Percentiles rank a stretch among this genome's conserved stretches.
phyloP scores from a whole-genome alignment of 2,329 filamentous ascomycete genomes.

The Alternaria infectoria region DNA sequence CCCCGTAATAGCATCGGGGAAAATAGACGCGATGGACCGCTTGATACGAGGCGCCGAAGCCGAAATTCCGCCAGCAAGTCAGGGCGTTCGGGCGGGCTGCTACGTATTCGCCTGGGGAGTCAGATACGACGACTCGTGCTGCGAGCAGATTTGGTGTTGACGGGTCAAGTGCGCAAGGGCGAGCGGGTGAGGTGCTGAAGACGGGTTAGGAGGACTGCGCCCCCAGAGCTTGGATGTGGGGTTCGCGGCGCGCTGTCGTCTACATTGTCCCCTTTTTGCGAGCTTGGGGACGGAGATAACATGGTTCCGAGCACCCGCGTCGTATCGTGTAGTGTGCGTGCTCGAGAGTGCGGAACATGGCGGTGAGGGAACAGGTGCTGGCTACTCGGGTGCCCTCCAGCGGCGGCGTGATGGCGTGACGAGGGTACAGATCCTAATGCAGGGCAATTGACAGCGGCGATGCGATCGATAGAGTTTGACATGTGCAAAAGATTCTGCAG shows the following conservation, averaged over 20 bases:
- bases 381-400: conserved; percentile 5
- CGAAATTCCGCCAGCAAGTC: conserved; percentile 7
- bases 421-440: conserved; percentile 12
- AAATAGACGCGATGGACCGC: conserved; percentile 9
- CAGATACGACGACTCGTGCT: conserved; percentile 3
- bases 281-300: conserved; percentile 3
- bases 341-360: conserved; percentile 2
- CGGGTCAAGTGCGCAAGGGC: not conserved
- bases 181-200: conserved; percentile 7
- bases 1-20: conserved; percentile 11
- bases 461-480: conserved; percentile 4
- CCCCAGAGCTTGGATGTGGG: conserved; percentile 17
- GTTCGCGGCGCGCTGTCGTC: conserved; percentile 5
- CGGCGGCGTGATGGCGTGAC: conserved; percentile 18
- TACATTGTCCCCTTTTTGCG: conserved; percentile 5
- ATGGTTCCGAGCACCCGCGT: not conserved
- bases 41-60: conserved; percentile 9
- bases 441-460: conserved; percentile 6
- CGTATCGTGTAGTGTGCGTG: not conserved
- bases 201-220: conserved; percentile 9
- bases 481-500: not conserved
- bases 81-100: conserved; percentile 1
- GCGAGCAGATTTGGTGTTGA: conserved; percentile 1
- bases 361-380: conserved; percentile 12
- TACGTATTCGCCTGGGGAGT: conserved; percentile 1